Conservation (phyloP, 2,329 filamentous ascomycete species). For the Beauveria australis region DNA sequence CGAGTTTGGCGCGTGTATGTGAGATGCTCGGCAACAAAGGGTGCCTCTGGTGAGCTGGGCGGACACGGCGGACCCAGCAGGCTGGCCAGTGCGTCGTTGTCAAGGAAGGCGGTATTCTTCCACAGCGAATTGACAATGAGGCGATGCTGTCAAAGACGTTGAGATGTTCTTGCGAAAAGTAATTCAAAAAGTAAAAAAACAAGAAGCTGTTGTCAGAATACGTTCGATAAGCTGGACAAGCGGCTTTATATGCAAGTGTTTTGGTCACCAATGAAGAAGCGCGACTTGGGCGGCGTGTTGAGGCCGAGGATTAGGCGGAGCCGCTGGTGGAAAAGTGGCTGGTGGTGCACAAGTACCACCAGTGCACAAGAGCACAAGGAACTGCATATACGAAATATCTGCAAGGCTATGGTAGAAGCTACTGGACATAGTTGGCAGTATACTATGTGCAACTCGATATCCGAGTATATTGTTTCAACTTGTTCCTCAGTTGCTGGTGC, state of each 20-base stretch:
- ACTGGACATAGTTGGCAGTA: not conserved
- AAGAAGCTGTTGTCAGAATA: not conserved
- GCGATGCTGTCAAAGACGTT: not conserved
- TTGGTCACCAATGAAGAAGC: constrained; percentile 10
- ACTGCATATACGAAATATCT: not conserved
- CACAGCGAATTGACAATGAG: not conserved
- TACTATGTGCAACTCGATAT: not conserved
- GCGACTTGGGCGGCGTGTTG: constrained; percentile 12
- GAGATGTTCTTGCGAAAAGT: not conserved
- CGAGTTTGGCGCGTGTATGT: constrained; percentile 4
- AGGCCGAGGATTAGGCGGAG: constrained; percentile 16
- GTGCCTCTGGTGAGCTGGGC: constrained; percentile 16
- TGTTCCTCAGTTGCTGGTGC: not conserved
- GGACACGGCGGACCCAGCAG: constrained; percentile 3
- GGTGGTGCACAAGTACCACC: not conserved
- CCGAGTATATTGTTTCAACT: not conserved
- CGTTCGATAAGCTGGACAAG: not conserved
- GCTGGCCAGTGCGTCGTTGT: constrained; percentile 1
- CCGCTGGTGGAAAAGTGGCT: not conserved
- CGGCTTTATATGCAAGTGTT: constrained; percentile 3
- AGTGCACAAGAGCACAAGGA: not conserved
- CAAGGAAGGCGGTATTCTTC: not conserved
- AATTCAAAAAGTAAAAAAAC: not conserved
- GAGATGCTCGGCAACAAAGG: constrained; percentile 18
- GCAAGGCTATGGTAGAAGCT: not conserved